Percentiles rank a stretch among this genome's conserved stretches.
Conservation (phyloP, 2,329 filamentous ascomycete genomes). For the Diatrype stigma region DNA sequence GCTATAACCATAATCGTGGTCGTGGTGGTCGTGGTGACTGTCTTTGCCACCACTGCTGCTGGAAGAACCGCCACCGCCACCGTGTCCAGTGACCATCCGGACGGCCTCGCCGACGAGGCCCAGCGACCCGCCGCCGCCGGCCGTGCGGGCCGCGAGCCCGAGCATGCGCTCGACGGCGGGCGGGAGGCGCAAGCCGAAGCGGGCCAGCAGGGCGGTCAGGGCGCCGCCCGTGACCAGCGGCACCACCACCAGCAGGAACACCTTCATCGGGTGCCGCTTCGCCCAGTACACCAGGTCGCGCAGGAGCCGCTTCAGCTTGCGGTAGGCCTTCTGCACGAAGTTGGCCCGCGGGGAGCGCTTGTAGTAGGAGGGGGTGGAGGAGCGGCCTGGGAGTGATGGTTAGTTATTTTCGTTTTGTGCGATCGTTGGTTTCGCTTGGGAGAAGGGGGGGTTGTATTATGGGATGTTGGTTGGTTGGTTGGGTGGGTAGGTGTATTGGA, state of each 20-base stretch:
- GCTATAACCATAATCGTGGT: too few species aligned
- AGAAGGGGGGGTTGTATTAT: too few species aligned
- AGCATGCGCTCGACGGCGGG: conserved; percentile 56
- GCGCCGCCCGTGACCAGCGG: conserved; percentile 82
- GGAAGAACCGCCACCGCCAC: conserved; percentile 17
- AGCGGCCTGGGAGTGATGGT: too few species aligned
- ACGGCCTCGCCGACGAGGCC: conserved; percentile 53
- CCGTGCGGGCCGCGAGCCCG: conserved; percentile 47
- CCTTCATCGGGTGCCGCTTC: conserved; percentile 78
- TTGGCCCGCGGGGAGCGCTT: conserved; percentile 77
- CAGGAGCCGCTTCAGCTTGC: conserved; percentile 73
- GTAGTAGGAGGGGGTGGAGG: conserved; percentile 61
- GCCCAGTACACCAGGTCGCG: conserved; percentile 79
- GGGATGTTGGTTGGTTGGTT: too few species aligned
- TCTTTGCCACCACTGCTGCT: conserved; percentile 18
- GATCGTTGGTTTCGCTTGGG: too few species aligned
- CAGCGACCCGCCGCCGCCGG: conserved; percentile 42
- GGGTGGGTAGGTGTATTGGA: too few species aligned
- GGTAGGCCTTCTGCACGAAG: conserved; percentile 70
- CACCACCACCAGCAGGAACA: conserved; percentile 82
- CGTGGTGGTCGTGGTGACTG: not conserved
- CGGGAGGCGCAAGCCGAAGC: conserved; percentile 77
- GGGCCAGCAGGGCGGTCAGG: conserved; percentile 69
- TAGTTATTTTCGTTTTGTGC: too few species aligned
- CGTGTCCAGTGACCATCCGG: conserved; percentile 48